These are phyloP conservation scores for Gossypium gossypioides DNA, from an alignment of 441 rosid genomes.

Conservation along the genomic window DNA sequence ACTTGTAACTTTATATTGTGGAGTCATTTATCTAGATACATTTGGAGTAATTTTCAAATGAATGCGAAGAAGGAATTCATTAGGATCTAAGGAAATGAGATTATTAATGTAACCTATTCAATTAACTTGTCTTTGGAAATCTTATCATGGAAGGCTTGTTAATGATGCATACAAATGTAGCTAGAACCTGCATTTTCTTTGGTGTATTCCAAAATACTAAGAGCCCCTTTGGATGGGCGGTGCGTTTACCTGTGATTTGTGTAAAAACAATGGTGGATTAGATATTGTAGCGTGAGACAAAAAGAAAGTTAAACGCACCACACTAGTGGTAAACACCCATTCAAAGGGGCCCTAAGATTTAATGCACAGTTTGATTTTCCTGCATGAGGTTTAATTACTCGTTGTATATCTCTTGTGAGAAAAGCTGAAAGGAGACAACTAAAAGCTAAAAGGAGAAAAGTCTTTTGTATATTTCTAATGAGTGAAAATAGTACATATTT, in stretches of 20 bases:
- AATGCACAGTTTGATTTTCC: not conserved
- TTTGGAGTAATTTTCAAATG: not conserved
- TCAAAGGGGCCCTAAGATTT: not conserved
- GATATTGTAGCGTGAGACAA: too few relatives aligned
- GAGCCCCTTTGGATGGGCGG: too few relatives aligned
- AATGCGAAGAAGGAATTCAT: not conserved
- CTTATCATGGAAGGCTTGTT: not conserved
- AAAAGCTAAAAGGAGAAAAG: too few relatives aligned
- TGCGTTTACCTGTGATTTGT: too few relatives aligned
- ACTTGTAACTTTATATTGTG: not conserved
- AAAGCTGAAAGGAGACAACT: too few relatives aligned
- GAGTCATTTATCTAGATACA: not conserved
- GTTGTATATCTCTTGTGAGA: not conserved
- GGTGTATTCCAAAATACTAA: not conserved
- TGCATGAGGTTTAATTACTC: not conserved
- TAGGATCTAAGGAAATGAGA: not conserved
- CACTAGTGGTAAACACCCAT: too few relatives aligned
- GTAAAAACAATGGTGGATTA: too few relatives aligned
- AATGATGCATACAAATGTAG: not conserved
- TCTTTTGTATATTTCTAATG: too few relatives aligned
- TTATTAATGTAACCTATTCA: not conserved
- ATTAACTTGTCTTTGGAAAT: not conserved
- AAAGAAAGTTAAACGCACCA: too few relatives aligned
- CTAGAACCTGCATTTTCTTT: not conserved
- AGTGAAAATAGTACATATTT: too few relatives aligned